These are phyloP conservation scores for Clarireedia homoeocarpa DNA, from an alignment of 2,329 filamentous ascomycete species.

Conservation along the genomic window DNA sequence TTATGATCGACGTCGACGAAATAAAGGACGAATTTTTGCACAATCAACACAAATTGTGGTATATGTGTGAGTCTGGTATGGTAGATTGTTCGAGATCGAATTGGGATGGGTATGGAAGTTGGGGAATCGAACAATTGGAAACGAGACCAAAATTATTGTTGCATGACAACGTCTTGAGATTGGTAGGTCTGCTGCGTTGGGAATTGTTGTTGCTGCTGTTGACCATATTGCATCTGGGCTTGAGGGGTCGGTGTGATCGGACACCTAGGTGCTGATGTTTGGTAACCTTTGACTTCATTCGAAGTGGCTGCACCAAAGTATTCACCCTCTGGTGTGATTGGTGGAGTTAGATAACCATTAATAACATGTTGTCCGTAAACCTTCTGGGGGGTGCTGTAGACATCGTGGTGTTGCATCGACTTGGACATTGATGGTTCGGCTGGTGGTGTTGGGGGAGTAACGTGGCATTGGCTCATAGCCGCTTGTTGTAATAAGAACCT, in stretches of 20 bases:
- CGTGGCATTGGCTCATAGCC: slow-evolving; percentile 42
- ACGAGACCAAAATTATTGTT: slow-evolving; percentile 19
- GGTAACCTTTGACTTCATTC: slow-evolving; percentile 23
- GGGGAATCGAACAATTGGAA: not conserved
- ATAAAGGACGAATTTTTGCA: not conserved
- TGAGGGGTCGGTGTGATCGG: slow-evolving; percentile 55
- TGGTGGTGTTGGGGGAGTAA: slow-evolving; percentile 55
- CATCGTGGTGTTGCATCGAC: slow-evolving; percentile 35
- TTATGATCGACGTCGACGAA: slow-evolving; percentile 4
- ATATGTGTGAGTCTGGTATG: slow-evolving; percentile 5
- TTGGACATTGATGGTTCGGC: slow-evolving; percentile 42
- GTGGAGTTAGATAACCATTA: slow-evolving; percentile 75
- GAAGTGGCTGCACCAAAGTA: slow-evolving; percentile 34
- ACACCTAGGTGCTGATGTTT: slow-evolving; percentile 36
- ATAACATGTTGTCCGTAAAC: slow-evolving; percentile 53
- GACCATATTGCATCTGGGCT: slow-evolving; percentile 35
- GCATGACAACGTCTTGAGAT: slow-evolving; percentile 31
- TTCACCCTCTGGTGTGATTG: slow-evolving; percentile 71
- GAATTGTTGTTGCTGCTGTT: slow-evolving; percentile 31
- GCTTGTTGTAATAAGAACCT: slow-evolving; percentile 58
- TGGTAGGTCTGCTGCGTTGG: slow-evolving; percentile 36
- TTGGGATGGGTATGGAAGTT: not conserved
- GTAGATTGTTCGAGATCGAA: slow-evolving; percentile 3
- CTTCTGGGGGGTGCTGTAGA: slow-evolving; percentile 73
- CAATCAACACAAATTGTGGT: slow-evolving; percentile 13